Conservation (phyloP, 2,329 filamentous ascomycete species). For the Boeremia lycopersici region DNA sequence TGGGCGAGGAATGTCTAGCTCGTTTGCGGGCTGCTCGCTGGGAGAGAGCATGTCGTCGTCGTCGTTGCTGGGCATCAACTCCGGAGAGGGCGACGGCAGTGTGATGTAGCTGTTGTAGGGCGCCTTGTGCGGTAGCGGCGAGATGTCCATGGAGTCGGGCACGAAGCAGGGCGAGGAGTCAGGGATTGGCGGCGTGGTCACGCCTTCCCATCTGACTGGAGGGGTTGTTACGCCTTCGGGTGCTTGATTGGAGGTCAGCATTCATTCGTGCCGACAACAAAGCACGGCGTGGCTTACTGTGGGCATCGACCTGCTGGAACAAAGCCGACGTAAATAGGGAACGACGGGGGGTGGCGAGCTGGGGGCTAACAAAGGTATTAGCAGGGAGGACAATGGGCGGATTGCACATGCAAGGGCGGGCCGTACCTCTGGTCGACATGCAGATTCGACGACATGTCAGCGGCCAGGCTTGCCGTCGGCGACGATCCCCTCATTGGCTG, state of each 20-base stretch:
- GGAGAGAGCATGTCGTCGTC: slow-evolving; percentile 53
- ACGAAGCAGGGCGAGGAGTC: slow-evolving; percentile 79
- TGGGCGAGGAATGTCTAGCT: slow-evolving; percentile 41
- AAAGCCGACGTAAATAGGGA: slow-evolving; percentile 80
- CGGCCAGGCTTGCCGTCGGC: slow-evolving; percentile 86
- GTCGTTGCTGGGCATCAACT: slow-evolving; percentile 53
- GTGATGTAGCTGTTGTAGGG: slow-evolving; percentile 61
- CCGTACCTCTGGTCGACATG: slow-evolving; percentile 89
- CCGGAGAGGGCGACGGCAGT: slow-evolving; percentile 74
- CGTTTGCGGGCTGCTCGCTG: slow-evolving; percentile 37
- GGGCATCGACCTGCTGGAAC: slow-evolving; percentile 63
- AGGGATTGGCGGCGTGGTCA: slow-evolving; percentile 82
- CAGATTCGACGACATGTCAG: slow-evolving; percentile 96
- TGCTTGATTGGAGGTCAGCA: slow-evolving; percentile 35
- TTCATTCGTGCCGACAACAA: not conserved
- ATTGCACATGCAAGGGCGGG: slow-evolving; percentile 34
- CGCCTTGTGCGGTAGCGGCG: slow-evolving; percentile 83
- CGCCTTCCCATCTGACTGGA: slow-evolving; percentile 62
- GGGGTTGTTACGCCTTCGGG: slow-evolving; percentile 53
- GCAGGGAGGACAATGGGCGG: slow-evolving; percentile 21
- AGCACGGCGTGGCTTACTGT: slow-evolving; percentile 59
- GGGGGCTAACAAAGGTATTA: slow-evolving; percentile 67
- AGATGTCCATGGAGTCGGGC: slow-evolving; percentile 89
- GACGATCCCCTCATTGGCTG: slow-evolving; percentile 84
- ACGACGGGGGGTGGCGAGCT: slow-evolving; percentile 80